These are phyloP conservation scores for Lecanicillium sp. DNA, from an alignment of 2,329 filamentous ascomycete species.

Conservation along the genomic window DNA sequence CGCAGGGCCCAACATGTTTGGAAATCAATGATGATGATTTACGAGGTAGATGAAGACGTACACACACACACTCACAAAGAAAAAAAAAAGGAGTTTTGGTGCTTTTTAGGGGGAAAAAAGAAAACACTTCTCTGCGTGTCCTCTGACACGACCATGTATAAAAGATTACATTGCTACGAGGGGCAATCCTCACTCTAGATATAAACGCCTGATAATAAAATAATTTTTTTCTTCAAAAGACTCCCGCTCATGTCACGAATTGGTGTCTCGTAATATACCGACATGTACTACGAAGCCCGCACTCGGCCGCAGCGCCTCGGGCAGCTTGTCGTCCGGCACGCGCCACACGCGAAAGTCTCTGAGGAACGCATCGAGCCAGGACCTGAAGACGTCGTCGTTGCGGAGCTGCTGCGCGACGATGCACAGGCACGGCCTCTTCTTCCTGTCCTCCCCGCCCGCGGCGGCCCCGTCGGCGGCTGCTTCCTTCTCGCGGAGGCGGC, in stretches of 20 bases:
- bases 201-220: not conserved
- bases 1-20: constrained; percentile 24
- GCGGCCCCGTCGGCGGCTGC: constrained; percentile 14
- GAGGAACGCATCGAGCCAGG: constrained; percentile 68
- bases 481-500: constrained; percentile 40
- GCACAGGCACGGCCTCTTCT: constrained; percentile 45
- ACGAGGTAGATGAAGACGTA: not conserved
- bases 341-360: constrained; percentile 68
- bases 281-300: constrained; percentile 81
- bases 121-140: constrained; percentile 5
- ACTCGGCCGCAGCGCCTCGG: constrained; percentile 50
- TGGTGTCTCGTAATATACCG: constrained; percentile 56
- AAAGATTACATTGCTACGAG: not conserved
- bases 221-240: no score
- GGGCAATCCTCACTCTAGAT: constrained; percentile 8
- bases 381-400: constrained; percentile 75
- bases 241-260: no score
- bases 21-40: constrained; percentile 15
- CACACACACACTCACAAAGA: not conserved
- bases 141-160: not conserved
- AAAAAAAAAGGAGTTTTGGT: constrained; percentile 13
- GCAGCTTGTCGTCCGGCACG: constrained; percentile 58
- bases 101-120: not conserved
- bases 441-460: not conserved
- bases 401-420: constrained; percentile 86